Percentiles rank a stretch among this genome's conserved stretches.
phyloP scores from a whole-genome alignment of 805 yeast species.

The Kluyveromyces starmeri region DNA sequence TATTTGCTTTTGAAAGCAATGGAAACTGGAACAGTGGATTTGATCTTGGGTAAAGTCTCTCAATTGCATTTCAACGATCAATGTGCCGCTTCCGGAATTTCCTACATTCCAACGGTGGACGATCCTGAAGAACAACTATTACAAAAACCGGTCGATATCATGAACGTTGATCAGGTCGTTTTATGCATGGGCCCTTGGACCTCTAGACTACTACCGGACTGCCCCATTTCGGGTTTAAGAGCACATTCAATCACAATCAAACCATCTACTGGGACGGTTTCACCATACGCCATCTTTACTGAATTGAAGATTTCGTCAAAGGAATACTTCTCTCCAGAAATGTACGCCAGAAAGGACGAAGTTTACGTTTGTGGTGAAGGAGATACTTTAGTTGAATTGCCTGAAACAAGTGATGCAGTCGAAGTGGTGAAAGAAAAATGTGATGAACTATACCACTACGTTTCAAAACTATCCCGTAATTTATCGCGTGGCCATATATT shows the following conservation, averaged over 20 bases:
- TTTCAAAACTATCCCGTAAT: conserved; percentile 63
- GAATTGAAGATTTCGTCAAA: conserved; percentile 67
- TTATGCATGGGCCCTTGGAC: conserved; percentile 97
- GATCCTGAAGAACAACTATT: conserved; percentile 25
- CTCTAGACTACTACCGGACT: conserved; percentile 76
- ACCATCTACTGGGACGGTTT: conserved; percentile 68
- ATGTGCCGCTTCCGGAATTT: conserved; percentile 64
- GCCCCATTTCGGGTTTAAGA: conserved; percentile 88
- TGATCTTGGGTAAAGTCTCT: conserved; percentile 76
- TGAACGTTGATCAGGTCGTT: conserved; percentile 64
- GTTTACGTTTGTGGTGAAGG: conserved; percentile 98
- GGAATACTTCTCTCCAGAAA: conserved; percentile 80
- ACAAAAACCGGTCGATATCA: conserved; percentile 36
- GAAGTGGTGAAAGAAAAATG: conserved; percentile 81
- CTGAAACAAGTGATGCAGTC: conserved; percentile 90
- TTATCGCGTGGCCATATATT: conserved; percentile 66
- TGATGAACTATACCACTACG: conserved; percentile 76
- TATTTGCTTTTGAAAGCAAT: conserved; percentile 71
- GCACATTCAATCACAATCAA: conserved; percentile 92
- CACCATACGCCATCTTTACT: conserved; percentile 91
- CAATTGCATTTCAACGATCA: conserved; percentile 53
- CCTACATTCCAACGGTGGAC: conserved; percentile 38
- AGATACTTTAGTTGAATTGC: conserved; percentile 80
- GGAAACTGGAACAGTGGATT: conserved; percentile 73
- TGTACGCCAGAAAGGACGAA: conserved; percentile 91